Conservation (phyloP, 331 rosid genomes). For the Spiraea crenata region DNA sequence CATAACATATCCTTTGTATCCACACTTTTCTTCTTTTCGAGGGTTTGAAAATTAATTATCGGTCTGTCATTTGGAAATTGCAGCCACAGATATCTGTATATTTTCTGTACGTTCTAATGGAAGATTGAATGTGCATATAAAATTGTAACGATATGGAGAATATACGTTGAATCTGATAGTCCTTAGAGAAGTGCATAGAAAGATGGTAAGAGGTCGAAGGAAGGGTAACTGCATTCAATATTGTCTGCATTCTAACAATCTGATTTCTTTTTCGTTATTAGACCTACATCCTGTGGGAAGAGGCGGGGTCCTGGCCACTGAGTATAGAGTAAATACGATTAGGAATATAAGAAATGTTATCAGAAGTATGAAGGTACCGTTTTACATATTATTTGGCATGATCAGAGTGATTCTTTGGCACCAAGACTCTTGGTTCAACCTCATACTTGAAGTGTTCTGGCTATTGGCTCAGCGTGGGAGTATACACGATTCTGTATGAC, state of each 20-base stretch:
- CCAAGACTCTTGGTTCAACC: background rate
- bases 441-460: background rate
- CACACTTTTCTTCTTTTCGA: slow-evolving; percentile 6
- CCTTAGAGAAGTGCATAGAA: too few species aligned
- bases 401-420: background rate
- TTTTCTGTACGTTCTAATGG: background rate
- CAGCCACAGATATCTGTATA: background rate
- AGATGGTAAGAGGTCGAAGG: too few species aligned
- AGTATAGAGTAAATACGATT: background rate
- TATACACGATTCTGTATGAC: slow-evolving; percentile 13
- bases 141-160: too few species aligned
- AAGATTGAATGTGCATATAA: background rate
- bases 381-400: slow-evolving; percentile 4
- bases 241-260: too few species aligned
- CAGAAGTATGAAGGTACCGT: background rate
- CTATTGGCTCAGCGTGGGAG: slow-evolving; percentile 23
- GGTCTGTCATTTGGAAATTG: background rate
- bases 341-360: background rate
- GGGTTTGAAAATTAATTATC: background rate
- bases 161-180: background rate
- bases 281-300: background rate
- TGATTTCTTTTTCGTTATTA: too few species aligned
- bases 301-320: background rate
- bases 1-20: slow-evolving; percentile 8
- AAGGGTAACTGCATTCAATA: too few species aligned